Base-by-base conservation (phyloP, 352 stramenopile genomes). In the Globisporangium ultimum region DNA sequence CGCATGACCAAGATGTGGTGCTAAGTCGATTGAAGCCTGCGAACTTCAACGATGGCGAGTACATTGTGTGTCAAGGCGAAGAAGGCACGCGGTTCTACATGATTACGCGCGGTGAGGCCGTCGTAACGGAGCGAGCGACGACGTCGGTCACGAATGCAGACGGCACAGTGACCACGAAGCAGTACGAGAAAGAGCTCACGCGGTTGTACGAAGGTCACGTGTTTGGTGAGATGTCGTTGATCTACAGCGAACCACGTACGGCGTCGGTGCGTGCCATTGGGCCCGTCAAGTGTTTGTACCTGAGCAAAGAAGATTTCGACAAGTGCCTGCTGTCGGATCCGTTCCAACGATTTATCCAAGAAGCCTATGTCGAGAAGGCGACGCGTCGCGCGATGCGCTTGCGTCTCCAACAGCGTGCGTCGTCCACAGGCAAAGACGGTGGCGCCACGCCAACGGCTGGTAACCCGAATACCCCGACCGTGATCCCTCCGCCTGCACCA, bases 61-160 rank as follows among this genome's bases (percentile, higher is more conserved):
- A 88, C 65, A 95, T 96, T 69, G 84, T 96, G 18, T 82, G 76
- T n/a, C 86, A 96, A 59, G 88, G 88, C 55, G 87, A 96, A 17
- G 79, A 94, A 74, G 87, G 88, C 21, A 87, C 76, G 48, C 78
- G 85, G 28, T 96, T 96, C 42, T 96, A 96, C 53, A 94, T 96
- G 75, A 96, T 96, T 61, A 95, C 86, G 32, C 74, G 84, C 17
- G 88, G 88, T 18, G 87, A 95, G 34, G 88, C 87, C 2, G 81
- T 91, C 38, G 86, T 96, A 18, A 82, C 72, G 20, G 84, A 96
- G 59, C 85, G 78, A 14, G 76, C 85, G 32, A 66, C 70, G 21
- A 63, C 47, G 2, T 53, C 62, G 6, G 53, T 58, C 17, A 46
- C 61, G 9, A 63, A 64, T 22, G 9, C 46, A 3, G 51, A 55